Evolutionary conservation across 169 alveolate genomes (phyloP), one percentile per base, ranked within the genome.

Genomic region (Plasmodium knowlesi): DNA sequence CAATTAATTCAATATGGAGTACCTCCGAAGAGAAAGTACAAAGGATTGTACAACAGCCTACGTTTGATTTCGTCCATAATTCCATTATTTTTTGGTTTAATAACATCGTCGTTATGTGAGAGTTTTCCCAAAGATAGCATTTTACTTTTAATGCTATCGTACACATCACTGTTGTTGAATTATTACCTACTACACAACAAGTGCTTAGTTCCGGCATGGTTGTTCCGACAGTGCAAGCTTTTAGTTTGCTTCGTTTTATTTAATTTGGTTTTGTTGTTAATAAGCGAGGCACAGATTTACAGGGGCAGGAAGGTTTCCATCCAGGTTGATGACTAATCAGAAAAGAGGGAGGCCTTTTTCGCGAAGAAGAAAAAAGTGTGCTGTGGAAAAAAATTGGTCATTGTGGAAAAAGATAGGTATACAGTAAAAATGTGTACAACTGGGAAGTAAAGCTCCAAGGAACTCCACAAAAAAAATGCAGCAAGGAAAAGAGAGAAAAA

Each of bases 251-350:
- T 67, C 34, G 34, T 82, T 28, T 30, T 90, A 14, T 12, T 79
- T 37, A 90, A 90, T 50, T 50, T 81, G 84, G n/a, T 90, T 30
- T 39, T 90, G 54, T 41, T 90, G 46, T 30, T 90, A 71, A 28
- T 90, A 90, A 90, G 95, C 57, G 95, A 90, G 57, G 95, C 95
- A 9, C 95, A 90, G 83, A 39, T 90, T 22, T 90, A 90, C 37
- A 80, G 61, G 30, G 95, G 95, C 0, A 41, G 95, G 37, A 70
- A 76, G 39, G 74, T 90, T 30, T 81, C 91, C 53, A 80, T 90
- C 25, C 41, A 90, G 6, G 88, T 90, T 14, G 90, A 79, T 57
- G 61, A 89, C 22, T 57, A 39, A 32, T 32, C 61, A 30, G 16
- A 37, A 30, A 10, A 81, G 28, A 50, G 50, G 22, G 50, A 9